Evolutionary conservation across 805 yeast species (phyloP).

Genomic region (Kuraishia capsulata): DNA sequence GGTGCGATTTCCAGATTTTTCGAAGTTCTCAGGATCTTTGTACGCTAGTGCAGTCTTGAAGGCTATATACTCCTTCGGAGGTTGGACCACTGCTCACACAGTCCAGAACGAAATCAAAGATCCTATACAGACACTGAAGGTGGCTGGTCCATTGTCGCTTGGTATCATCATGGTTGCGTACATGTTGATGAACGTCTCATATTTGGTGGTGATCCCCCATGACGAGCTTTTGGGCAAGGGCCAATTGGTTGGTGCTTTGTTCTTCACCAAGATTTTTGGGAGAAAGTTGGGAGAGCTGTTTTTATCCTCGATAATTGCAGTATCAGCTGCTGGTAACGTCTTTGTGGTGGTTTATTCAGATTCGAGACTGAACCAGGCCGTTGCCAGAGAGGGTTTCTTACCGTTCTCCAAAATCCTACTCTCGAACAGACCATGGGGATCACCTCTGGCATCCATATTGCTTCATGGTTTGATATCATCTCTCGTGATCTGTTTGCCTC

Average conservation of each 20-base stretch:
- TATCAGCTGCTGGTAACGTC: slow-evolving; percentile 40
- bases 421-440: slow-evolving; percentile 36
- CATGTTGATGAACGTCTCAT: slow-evolving; percentile 32
- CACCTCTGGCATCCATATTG: slow-evolving; percentile 32
- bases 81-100: slow-evolving; percentile 41
- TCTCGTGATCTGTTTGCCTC: slow-evolving; percentile 12
- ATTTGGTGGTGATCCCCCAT: slow-evolving; percentile 32
- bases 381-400: slow-evolving; percentile 36
- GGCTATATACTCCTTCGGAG: slow-evolving; percentile 36
- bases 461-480: slow-evolving; percentile 16
- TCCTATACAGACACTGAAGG: slow-evolving; percentile 32
- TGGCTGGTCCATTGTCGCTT: slow-evolving; percentile 37
- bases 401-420: slow-evolving; percentile 34
- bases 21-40: slow-evolving; percentile 18
- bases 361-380: slow-evolving; percentile 37
- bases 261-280: slow-evolving; percentile 37
- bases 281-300: slow-evolving; percentile 27
- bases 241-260: slow-evolving; percentile 33
- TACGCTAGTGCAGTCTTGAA: slow-evolving; percentile 37
- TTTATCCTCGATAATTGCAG: slow-evolving; percentile 32
- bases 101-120: slow-evolving; percentile 38
- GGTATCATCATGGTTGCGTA: slow-evolving; percentile 27
- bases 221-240: slow-evolving; percentile 30
- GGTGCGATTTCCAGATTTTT: slow-evolving; percentile 11
- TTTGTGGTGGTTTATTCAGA: slow-evolving; percentile 38